These are phyloP conservation scores for Pleurotus citrinopileatus DNA, from an alignment of 768 basidiomycete species.

Conservation along the genomic window DNA sequence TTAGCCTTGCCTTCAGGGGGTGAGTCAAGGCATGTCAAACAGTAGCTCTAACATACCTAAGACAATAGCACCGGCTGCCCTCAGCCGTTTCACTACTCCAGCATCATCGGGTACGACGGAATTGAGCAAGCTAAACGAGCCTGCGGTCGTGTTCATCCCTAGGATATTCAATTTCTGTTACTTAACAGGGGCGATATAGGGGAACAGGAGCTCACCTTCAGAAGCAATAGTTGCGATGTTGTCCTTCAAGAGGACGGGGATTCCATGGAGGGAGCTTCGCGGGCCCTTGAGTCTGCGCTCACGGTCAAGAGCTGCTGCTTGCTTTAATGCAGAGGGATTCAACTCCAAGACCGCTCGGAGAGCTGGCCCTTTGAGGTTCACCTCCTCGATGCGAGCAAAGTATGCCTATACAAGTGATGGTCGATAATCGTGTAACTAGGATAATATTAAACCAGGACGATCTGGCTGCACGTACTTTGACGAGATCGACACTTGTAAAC, in stretches of 20 bases:
- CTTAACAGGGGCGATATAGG: not conserved
- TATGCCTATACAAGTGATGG: slow-evolving; percentile 45
- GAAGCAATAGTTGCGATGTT: slow-evolving; percentile 8
- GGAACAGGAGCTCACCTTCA: slow-evolving; percentile 1
- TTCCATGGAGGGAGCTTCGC: slow-evolving; percentile 26
- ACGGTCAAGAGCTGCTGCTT: slow-evolving; percentile 48
- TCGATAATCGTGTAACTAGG: too few relatives aligned
- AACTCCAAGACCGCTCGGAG: slow-evolving; percentile 59
- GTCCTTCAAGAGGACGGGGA: slow-evolving; percentile 11
- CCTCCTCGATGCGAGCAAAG: slow-evolving; percentile 63
- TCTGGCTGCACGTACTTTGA: slow-evolving; percentile 38
- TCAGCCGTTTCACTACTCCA: slow-evolving; percentile 38
- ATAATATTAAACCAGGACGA: not conserved
- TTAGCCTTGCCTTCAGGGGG: slow-evolving; percentile 47
- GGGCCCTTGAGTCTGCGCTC: slow-evolving; percentile 42
- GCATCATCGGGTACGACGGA: slow-evolving; percentile 45
- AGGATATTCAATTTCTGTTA: not conserved
- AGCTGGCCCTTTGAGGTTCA: slow-evolving; percentile 55
- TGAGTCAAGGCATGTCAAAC: not conserved
- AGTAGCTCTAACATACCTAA: not conserved
- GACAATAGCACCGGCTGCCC: slow-evolving; percentile 8
- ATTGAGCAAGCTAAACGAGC: slow-evolving; percentile 39
- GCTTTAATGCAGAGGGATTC: slow-evolving; percentile 48
- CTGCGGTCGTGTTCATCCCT: slow-evolving; percentile 17
- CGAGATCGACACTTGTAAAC: slow-evolving; percentile 61